Evolutionary conservation across 257 asterid species (phyloP).

Genomic region (Gardenia jasminoides): DNA sequence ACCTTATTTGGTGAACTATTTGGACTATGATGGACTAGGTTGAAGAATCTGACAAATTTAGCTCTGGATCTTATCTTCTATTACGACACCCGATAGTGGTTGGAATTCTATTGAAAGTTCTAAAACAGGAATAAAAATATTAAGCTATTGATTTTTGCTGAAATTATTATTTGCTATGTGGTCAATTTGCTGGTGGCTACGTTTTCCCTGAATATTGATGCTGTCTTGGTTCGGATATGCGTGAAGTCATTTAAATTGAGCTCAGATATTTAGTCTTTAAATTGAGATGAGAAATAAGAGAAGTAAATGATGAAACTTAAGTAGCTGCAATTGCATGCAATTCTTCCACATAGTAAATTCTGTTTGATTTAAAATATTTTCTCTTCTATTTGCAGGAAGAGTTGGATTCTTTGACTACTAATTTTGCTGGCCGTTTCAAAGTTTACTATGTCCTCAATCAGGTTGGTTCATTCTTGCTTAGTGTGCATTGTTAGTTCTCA

Average conservation of each 20-base stretch:
- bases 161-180: neutral
- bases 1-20: neutral
- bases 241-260: neutral
- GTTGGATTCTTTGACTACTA: conserved; percentile 59
- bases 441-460: conserved; percentile 80
- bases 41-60: neutral
- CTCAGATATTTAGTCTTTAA: neutral
- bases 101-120: neutral
- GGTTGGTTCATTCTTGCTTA: conserved; percentile 31
- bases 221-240: too few relatives aligned
- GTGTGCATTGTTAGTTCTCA: neutral
- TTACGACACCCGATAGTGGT: neutral
- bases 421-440: conserved; percentile 58
- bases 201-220: neutral
- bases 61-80: neutral
- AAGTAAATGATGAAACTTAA: neutral
- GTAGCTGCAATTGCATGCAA: neutral
- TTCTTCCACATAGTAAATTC: conserved; percentile 7
- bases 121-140: neutral
- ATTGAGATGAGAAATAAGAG: neutral
- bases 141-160: neutral
- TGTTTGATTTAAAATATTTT: neutral
- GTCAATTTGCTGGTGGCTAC: neutral
- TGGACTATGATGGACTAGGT: neutral
- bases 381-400: conserved; percentile 55